Evolutionary conservation across 257 asterid genomes (phyloP).

Genomic region (Apocynum venetum): DNA sequence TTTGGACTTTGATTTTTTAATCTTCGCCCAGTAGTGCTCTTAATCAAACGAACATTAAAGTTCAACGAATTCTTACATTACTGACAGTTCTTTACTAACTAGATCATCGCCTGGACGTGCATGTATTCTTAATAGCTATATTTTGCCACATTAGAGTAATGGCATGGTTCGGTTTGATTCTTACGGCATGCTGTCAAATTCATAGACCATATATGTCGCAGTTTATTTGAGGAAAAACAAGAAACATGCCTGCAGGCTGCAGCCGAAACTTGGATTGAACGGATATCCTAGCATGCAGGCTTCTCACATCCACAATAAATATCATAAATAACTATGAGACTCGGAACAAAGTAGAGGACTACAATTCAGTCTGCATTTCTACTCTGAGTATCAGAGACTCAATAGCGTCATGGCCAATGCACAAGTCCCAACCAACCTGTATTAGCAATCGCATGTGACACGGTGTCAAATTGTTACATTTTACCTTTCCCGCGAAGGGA

Average conservation of each 20-base stretch:
- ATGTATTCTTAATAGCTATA: not conserved
- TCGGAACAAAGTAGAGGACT: not conserved
- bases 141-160: not conserved
- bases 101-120: not conserved
- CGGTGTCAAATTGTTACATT: too few relatives aligned
- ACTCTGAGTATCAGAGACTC: not conserved
- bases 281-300: not conserved
- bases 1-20: too few relatives aligned
- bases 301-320: not conserved
- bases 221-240: not conserved
- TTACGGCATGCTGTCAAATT: not conserved
- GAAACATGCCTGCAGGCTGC: not conserved
- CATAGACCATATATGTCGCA: not conserved
- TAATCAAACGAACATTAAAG: not conserved
- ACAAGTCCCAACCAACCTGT: not conserved
- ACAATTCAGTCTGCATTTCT: not conserved
- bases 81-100: not conserved
- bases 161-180: not conserved
- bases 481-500: too few relatives aligned
- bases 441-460: too few relatives aligned
- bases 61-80: not conserved
- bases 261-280: not conserved
- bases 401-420: not conserved
- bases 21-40: too few relatives aligned
- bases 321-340: not conserved